A percentile compares a stretch with the other conserved stretches of the same genome.
Conservation (phyloP, 108 stramenopile species). For the Pseudonitzschia pungens region DNA sequence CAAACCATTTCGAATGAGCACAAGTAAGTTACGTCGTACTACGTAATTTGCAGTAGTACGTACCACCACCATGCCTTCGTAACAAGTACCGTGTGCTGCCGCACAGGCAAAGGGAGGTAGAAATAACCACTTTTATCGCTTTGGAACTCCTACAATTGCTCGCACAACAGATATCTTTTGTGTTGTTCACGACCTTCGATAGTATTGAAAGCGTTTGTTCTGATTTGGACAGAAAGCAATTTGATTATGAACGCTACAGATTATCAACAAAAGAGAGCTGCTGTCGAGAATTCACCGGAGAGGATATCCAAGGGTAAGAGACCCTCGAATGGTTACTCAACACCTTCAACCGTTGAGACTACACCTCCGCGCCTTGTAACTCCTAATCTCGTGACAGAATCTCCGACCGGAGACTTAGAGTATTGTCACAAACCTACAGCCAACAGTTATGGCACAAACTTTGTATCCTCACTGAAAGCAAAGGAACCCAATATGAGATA, state of each 20-base stretch:
- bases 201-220: neutral
- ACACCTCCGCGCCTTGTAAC: slow-evolving; percentile 29
- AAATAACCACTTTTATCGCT: too few relatives aligned
- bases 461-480: slow-evolving; percentile 17
- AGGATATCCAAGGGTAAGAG: slow-evolving; percentile 1
- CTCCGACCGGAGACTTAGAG: slow-evolving; percentile 1
- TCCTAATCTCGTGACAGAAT: neutral
- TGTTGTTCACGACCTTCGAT: neutral
- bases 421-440: slow-evolving; percentile 25
- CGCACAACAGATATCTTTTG: neutral
- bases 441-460: neutral
- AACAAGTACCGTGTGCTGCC: too few relatives aligned
- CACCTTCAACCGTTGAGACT: slow-evolving; percentile 9
- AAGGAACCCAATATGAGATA: slow-evolving; percentile 17
- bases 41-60: too few relatives aligned
- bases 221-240: neutral
- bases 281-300: neutral
- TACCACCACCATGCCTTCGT: too few relatives aligned
- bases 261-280: neutral
- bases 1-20: too few relatives aligned
- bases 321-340: neutral
- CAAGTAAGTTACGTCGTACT: too few relatives aligned
- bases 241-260: neutral
- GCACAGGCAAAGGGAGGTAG: too few relatives aligned
- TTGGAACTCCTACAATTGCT: too few relatives aligned